Base-by-base conservation (phyloP, 108 stramenopile species). In the Mayamaea pseudoterrestris region DNA sequence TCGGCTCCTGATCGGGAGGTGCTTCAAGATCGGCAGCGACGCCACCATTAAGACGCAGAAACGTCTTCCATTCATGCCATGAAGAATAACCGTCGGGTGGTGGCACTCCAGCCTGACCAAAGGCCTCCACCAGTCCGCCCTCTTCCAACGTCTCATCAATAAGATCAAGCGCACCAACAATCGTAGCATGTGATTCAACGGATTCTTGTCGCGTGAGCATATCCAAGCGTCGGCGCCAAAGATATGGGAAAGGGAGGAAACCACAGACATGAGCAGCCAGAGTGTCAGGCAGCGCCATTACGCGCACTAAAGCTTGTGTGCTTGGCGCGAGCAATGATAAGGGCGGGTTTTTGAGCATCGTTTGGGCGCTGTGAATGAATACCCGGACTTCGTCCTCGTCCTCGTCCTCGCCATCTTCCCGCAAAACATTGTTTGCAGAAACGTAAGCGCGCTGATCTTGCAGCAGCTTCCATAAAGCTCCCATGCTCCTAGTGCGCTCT, bases 61-160 rank as follows among this genome's bases (percentile, higher is more conserved):
- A 34, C 32, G 32, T 13, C 32, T 44, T 44, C 44, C 3, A 44
- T 18, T 1, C 14, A 23, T 23, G 3, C 75, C 75, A 77, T 23
- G 55, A 68, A 3, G 34, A 9, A 43, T 66, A 77, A 24, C 35
- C 35, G 8, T 59, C 5, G 3, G 73, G 76, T 20, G 76, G 69
- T 3, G 53, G 11, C 14, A 78, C 41, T 6, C 37, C 34, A 35
- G 57, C 69, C 26, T 30, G 9, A 53, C 64, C 69, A 50, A 56
- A 68, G 0, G 72, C 76, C 24, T 65, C 63, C 35, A 71, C 32
- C 16, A 73, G 48, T 7, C 73, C 69, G 23, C 69, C 62, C 35
- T 64, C 76, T 49, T 74, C 76, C 3, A 78, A 40, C 2, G 71
- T 45, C 30, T 78, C 76, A 30, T 78, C 76, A 40, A 78, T 67